Percentiles rank a stretch among this genome's conserved stretches.
Evolutionary conservation across 169 alveolate genomes (phyloP).

Genomic region (Ichthyophthirius multifiliis): DNA sequence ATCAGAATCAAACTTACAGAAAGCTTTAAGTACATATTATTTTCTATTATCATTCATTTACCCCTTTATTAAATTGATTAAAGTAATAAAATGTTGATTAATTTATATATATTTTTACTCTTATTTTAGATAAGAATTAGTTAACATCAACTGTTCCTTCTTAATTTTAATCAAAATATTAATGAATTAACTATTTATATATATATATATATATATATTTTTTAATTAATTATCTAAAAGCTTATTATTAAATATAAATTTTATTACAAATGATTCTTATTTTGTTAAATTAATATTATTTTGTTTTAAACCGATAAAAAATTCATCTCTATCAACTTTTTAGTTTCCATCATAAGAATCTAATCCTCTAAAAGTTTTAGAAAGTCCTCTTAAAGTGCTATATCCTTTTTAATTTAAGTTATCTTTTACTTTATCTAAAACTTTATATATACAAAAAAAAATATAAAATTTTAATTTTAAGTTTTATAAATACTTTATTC

Average conservation of each 20-base stretch:
- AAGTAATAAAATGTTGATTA: background rate
- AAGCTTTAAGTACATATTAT: slow-evolving; percentile 74
- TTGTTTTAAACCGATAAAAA: slow-evolving; percentile 78
- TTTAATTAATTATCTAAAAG: background rate
- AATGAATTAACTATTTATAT: slow-evolving; percentile 29
- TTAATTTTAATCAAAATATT: slow-evolving; percentile 76
- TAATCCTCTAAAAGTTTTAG: slow-evolving; percentile 70
- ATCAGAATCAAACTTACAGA: slow-evolving; percentile 80
- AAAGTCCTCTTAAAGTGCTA: slow-evolving; percentile 75
- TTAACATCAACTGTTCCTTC: slow-evolving; percentile 85
- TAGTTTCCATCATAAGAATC: slow-evolving; percentile 80
- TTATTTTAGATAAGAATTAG: slow-evolving; percentile 78
- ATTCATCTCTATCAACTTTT: slow-evolving; percentile 81
- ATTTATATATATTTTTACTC: slow-evolving; percentile 43
- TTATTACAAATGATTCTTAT: slow-evolving; percentile 65
- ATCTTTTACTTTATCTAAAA: slow-evolving; percentile 30
- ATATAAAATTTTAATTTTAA: no score
- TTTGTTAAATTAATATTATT: slow-evolving; percentile 73
- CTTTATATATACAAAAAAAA: background rate
- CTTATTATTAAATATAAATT: background rate
- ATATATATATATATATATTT: background rate
- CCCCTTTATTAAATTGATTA: slow-evolving; percentile 38
- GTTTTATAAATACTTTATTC: no score
- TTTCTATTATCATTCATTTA: slow-evolving; percentile 72
- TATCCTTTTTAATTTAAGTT: slow-evolving; percentile 62